Base-by-base conservation (phyloP, 1,284 basidiomycete genomes). In the Wolfiporia cocos region DNA sequence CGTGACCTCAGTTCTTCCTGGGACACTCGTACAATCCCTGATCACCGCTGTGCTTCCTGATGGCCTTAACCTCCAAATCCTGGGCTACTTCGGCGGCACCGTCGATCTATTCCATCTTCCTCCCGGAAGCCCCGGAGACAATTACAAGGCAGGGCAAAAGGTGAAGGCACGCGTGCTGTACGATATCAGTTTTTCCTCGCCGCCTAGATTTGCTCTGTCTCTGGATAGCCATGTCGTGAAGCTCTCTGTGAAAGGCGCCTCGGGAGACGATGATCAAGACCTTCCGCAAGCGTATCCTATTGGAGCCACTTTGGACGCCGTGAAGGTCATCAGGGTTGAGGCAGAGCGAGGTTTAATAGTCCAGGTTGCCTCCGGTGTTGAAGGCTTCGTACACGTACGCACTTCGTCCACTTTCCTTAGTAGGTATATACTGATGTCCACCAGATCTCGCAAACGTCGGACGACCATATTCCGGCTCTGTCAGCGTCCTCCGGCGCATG, bases 41-140 rank as follows among this genome's bases (percentile, higher is more conserved):
- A 73, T 99, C 45, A 97, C 92, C 3, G 79, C 82, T 6, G 74
- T 88, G n/a, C 70, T 83, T 29, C 72, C 85, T 14, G 73, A 71
- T 17, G 96, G 97, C 19, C 69, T 99, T 39, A 90, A 90, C 57
- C 71, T 99, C 37, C 93, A 95, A 65, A 73, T 98, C 17, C 76
- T 94, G 23, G 95, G 94, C 2, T 95, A 91, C 65, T 98, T 94
- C 62, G 86, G 92, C 38, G 95, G 92, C 22, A 95, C 92, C 0
- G 76, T 93, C 39, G 93, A 97, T 58, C 69, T 81, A 33, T 78
- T 85, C 48, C 94, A 99, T 64, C 67, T 98, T 17, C 71, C 71
- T 3, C 53, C 67, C 14, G 66, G 71, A 34, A 59, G 69, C 15
- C 61, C 69, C 5, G 71, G 74, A 31, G 73, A 75, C 39, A 64